These are phyloP conservation scores for Platanus orientalis DNA, from an alignment of 164 flowering plant species.

Conservation along the genomic window DNA sequence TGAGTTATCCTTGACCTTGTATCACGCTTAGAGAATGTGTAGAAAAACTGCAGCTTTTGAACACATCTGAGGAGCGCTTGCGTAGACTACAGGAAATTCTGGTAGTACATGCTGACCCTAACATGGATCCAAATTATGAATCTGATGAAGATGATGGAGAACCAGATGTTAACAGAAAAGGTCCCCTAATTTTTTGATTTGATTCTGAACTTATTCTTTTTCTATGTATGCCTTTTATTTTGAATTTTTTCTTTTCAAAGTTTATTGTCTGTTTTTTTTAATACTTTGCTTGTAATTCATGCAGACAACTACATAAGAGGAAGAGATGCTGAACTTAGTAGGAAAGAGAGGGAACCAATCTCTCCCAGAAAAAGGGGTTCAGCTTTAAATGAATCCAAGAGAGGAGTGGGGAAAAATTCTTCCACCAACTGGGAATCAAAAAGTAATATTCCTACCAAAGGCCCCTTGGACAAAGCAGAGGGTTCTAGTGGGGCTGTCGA, in stretches of 20 bases:
- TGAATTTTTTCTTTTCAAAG: too few relatives aligned
- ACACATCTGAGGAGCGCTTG: slow-evolving; percentile 75
- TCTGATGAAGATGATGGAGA: slow-evolving; percentile 80
- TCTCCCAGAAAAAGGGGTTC: slow-evolving; percentile 54
- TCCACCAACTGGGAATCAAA: slow-evolving; percentile 33
- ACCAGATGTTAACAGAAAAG: slow-evolving; percentile 51
- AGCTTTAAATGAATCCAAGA: slow-evolving; percentile 42
- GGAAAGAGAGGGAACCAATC: slow-evolving; percentile 52
- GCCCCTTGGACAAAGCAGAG: slow-evolving; percentile 26
- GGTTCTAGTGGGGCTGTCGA: slow-evolving; percentile 24
- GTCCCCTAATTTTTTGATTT: slow-evolving; percentile 19
- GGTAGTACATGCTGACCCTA: slow-evolving; percentile 80
- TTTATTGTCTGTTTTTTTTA: too few relatives aligned
- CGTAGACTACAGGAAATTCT: slow-evolving; percentile 85
- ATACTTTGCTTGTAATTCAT: slow-evolving; percentile 19
- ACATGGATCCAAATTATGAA: slow-evolving; percentile 85
- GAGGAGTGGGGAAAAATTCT: slow-evolving; percentile 33
- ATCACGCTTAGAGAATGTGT: slow-evolving; percentile 92
- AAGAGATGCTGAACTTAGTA: slow-evolving; percentile 40
- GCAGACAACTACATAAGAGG: slow-evolving; percentile 46
- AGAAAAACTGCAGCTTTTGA: slow-evolving; percentile 81
- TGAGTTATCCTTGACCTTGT: slow-evolving; percentile 55
- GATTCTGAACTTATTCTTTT: slow-evolving; percentile 3
- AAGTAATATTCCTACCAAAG: slow-evolving; percentile 41
- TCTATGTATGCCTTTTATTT: not conserved